phyloP scores from a whole-genome alignment of 805 yeast genomes.

The Kurtzmaniella cleridarum region DNA sequence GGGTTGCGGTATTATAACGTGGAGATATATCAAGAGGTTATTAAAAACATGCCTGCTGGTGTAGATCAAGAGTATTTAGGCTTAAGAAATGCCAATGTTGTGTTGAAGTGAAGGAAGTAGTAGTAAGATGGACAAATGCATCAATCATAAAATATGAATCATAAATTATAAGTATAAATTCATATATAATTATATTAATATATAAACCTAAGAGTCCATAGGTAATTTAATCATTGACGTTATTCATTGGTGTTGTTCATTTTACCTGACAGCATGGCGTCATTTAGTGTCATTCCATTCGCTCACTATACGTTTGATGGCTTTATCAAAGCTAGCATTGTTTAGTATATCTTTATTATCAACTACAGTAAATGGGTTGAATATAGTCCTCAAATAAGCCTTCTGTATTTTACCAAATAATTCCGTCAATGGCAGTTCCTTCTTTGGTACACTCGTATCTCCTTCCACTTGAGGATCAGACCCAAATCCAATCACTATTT shows the following conservation, averaged over 20 bases:
- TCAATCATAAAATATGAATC: background rate
- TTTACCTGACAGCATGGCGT: too few species aligned
- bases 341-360: constrained; percentile 22
- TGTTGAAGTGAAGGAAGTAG: constrained; percentile 43
- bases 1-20: constrained; percentile 75
- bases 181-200: too few species aligned
- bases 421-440: constrained; percentile 14
- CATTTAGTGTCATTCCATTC: constrained; percentile 15
- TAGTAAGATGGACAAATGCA: background rate
- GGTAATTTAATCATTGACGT: too few species aligned
- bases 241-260: background rate
- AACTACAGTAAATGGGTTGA: constrained; percentile 55
- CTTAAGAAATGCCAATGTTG: constrained; percentile 82
- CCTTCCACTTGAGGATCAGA: constrained; percentile 1
- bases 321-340: constrained; percentile 24
- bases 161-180: too few species aligned
- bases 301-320: constrained; percentile 20
- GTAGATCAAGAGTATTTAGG: constrained; percentile 90
- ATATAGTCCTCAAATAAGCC: constrained; percentile 48
- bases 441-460: constrained; percentile 27
- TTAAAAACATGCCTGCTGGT: constrained; percentile 79
- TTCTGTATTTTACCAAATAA: constrained; percentile 40
- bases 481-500: constrained; percentile 52
- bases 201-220: too few species aligned
- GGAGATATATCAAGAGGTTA: constrained; percentile 71